phyloP scores from a whole-genome alignment of 1,139 yeast genomes.

The Nakaseomyces bracarensis region DNA sequence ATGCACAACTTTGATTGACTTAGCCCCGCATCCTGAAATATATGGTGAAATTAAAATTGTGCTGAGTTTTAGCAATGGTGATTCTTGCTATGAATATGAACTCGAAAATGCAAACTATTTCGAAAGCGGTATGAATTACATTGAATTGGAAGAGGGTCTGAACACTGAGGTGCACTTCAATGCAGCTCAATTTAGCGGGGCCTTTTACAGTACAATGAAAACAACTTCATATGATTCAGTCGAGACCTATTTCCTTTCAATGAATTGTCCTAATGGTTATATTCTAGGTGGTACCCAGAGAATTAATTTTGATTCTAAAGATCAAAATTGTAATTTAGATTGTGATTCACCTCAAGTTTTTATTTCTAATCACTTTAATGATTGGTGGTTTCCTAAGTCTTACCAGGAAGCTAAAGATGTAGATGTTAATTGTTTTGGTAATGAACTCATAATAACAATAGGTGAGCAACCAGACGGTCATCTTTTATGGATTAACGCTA shows the following conservation, averaged over 20 bases:
- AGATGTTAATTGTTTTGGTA: conserved; percentile 19
- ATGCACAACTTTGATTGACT: conserved; percentile 25
- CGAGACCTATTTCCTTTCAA: conserved; percentile 31
- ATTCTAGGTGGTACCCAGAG: conserved; percentile 25
- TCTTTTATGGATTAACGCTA: conserved; percentile 25
- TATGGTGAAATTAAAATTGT: conserved; percentile 28
- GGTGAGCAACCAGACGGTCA: conserved; percentile 19
- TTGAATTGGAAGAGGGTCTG: conserved; percentile 19
- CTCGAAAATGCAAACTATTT: conserved; percentile 27
- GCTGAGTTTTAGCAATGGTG: conserved; percentile 32
- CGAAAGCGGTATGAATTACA: conserved; percentile 21
- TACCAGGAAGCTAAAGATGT: conserved; percentile 14
- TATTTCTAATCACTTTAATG: conserved; percentile 27
- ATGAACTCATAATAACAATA: conserved; percentile 17
- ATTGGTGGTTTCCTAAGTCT: conserved; percentile 28
- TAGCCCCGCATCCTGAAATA: conserved; percentile 18
- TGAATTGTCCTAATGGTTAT: conserved; percentile 29
- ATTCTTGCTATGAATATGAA: conserved; percentile 26
- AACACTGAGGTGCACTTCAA: conserved; percentile 26
- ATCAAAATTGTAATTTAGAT: conserved; percentile 21
- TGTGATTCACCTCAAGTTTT: conserved; percentile 28
- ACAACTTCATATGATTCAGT: conserved; percentile 29
- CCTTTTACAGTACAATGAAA: conserved; percentile 23
- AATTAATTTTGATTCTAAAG: conserved; percentile 21
- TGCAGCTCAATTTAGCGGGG: conserved; percentile 16